Evolutionary conservation across 2,329 filamentous ascomycete species (phyloP).

Genomic region (Pleomassaria siparia): DNA sequence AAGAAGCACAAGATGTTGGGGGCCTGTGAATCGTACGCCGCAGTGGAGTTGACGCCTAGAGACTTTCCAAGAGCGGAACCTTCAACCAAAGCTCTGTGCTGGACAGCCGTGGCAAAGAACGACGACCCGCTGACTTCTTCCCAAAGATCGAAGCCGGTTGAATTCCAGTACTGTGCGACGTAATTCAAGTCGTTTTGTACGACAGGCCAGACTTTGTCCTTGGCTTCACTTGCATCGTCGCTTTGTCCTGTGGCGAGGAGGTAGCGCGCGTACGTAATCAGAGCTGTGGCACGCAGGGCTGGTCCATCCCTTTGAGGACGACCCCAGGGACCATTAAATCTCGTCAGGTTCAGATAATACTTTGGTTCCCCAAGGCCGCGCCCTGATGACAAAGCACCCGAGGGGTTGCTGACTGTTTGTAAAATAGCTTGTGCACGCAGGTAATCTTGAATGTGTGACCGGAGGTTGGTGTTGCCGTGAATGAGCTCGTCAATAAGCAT

Average conservation of each 20-base stretch:
- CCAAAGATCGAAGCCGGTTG: conserved; percentile 72
- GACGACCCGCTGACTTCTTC: conserved; percentile 75
- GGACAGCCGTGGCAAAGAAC: conserved; percentile 72
- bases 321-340: conserved; percentile 70
- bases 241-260: conserved; percentile 56
- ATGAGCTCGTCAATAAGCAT: conserved; percentile 64
- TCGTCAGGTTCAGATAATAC: conserved; percentile 63
- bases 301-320: conserved; percentile 78
- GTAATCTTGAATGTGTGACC: conserved; percentile 65
- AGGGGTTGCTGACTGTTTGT: conserved; percentile 68
- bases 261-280: conserved; percentile 72
- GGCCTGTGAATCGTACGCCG: conserved; percentile 63
- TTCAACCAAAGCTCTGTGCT: conserved; percentile 65
- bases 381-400: conserved; percentile 56
- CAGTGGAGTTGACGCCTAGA: conserved; percentile 58
- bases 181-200: conserved; percentile 75
- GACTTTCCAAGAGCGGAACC: conserved; percentile 64
- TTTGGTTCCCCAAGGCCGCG: conserved; percentile 70
- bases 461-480: conserved; percentile 60
- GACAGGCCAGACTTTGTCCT: conserved; percentile 66
- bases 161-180: conserved; percentile 66
- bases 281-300: conserved; percentile 69
- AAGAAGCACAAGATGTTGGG: conserved; percentile 71
- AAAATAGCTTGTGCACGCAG: conserved; percentile 66
- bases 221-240: conserved; percentile 45